Evolutionary conservation across 345 rosid species (phyloP), one percentile per base, ranked within the genome.

Genomic region (Camelina hispida): DNA sequence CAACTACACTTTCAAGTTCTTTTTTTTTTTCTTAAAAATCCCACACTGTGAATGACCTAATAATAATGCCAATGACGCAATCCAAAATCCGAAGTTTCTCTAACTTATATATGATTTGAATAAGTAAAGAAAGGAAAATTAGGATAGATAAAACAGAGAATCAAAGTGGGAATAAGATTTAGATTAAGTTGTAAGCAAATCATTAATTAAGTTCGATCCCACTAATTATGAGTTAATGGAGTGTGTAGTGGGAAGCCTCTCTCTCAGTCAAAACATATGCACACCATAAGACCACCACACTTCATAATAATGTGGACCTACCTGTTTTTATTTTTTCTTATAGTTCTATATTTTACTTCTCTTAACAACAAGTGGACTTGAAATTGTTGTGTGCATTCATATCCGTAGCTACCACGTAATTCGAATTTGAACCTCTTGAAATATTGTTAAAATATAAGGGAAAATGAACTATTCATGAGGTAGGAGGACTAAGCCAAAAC

Each of bases 351-450:
- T 4, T 67, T 57, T 47, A 75, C 28, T 38, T 59, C 12, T 15
- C 7, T 7, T 22, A 5, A 5, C 6, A 61, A 44, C 51, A 52
- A 74, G 46, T 76, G 71, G 75, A 37, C 60, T 46, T 70, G 12
- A 69, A 57, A 57, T 48, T 64, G 59, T 34, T 64, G 28, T 56
- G 46, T 25, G 53, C 60, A 63, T 40, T 20, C 72, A 23, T 77
- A 77, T 71, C 37, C 18, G 47, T 47, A 77, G 76, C 76, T 56
- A 70, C 72, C 71, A 77, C 76, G 76, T 71, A 77, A 48, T 65
- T 77, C 62, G 62, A 77, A 71, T 71, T 71, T 71, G 72, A 64
- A 71, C 61, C 72, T 48, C 76, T 70, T 55, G 71, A 77, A 64
- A 65, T 77, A 56, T 14, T 77, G 64, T 50, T 47, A 71, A 57